Evolutionary conservation across 441 rosid genomes (phyloP), one percentile per base, ranked within the genome.

Genomic region (Pelargonium myrrhifolium): DNA sequence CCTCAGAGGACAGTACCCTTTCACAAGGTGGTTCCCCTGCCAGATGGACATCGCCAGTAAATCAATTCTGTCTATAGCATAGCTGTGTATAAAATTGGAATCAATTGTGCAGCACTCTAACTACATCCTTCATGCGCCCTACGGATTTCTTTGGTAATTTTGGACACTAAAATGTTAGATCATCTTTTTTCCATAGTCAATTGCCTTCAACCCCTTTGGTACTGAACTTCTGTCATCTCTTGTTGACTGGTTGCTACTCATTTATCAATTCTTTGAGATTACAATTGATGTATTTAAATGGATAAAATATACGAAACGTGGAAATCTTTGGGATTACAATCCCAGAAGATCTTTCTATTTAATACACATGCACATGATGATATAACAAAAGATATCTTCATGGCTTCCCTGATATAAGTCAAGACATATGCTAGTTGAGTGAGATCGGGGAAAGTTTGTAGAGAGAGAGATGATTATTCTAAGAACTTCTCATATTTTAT

Each of bases 1-100:
- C 98, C 97, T 20, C 86, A 87, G 80, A 83, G 96, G 79, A 75
- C 81, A 0, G 97, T 93, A 28, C 92, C 97, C 6, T 90, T 87
- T 65, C 82, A 86, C 81, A 88, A 77, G 69, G 98, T 93, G 70
- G 96, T 93, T 69, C 68, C 89, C 22, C 79, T 90, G 70, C 98
- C 97, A 1, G 93, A 85, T 1, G 90, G 90, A 24, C 95, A 86
- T 75, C 88, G 95, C 10, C 94, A 87, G 40, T 92, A 77, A 89
- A 67, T 64, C 62, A 60, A 21, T 40, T 56, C 14, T 37, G 69
- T 67, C 40, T 12, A 63, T 71, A 76, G 3, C 31, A 4, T 68
- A 74, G 51, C 28, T 55, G 78, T 72, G 75, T 37, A 74, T 74
- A n/a, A 72, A 64, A 65, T 71, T 47, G 1, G 9, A 35, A 35